Evolutionary conservation across 164 flowering plant genomes (phyloP), one percentile per base, ranked within the genome.

Genomic region (Piper betle): DNA sequence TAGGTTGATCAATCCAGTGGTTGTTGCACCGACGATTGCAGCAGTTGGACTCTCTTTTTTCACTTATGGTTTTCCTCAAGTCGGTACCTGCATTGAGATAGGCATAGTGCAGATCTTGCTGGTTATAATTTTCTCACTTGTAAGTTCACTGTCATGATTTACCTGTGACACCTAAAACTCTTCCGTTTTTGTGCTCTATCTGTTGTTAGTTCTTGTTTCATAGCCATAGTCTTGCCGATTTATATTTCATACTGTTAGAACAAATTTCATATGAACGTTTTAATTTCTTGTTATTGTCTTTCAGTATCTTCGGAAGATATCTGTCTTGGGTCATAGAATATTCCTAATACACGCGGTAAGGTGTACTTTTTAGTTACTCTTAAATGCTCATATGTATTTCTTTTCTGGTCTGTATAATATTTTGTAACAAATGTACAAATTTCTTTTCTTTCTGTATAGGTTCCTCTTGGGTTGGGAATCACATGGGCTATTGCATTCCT

Each of bases 21-120:
- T 93, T 75, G 92, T 93, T 63, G 68, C 99, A 72, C 97, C 99
- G 57, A 93, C 99, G 20, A 67, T 93, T 66, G 96, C 99, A 64
- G 99, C 99, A 60, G 92, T 93, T 69, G 99, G 99, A 38, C 99
- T 93, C 67, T 93, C 99, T 15, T 93, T 93, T 76, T 93, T 81
- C 60, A 85, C 92, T 80, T 90, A 93, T 77, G 99, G 99, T 61
- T 90, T 93, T 65, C 88, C 99, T 43, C 81, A 74, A 70, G 91
- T 90, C 62, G 97, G 99, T 58, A 76, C 78, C 59, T 93, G 99
- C 75, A 79, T 93, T 65, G 99, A 93, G 81, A 93, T 93, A 73
- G 99, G 99, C 55, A 79, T 73, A 4, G 77, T 84, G 71, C 99
- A 93, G 77, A 93, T 93, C 77, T 68, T 93, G 43, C 64, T 90